Conservation (phyloP, 2,329 filamentous ascomycete genomes). For the Alternaria gansuensis region DNA sequence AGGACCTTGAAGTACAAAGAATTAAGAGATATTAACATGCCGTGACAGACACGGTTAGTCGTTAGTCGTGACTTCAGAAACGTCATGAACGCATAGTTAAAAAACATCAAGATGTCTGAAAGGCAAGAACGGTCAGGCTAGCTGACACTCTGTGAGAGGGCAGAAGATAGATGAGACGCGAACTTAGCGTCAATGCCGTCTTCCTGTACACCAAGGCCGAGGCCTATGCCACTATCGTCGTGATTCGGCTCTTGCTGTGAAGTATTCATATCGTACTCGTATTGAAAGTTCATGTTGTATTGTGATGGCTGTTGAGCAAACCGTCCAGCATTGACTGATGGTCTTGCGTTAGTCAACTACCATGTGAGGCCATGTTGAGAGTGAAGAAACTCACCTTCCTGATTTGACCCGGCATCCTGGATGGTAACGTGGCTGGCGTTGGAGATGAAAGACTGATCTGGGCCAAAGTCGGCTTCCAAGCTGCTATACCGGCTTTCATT, state of each 20-base stretch:
- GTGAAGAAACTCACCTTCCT: slow-evolving; percentile 44
- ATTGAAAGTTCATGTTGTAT: slow-evolving; percentile 48
- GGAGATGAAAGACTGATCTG: slow-evolving; percentile 47
- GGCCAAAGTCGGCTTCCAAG: slow-evolving; percentile 49
- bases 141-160: slow-evolving; percentile 36
- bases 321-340: slow-evolving; percentile 47
- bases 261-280: slow-evolving; percentile 44
- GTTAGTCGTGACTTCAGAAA: slow-evolving; percentile 23
- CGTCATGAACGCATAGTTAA: slow-evolving; percentile 15
- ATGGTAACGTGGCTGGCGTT: slow-evolving; percentile 36
- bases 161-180: slow-evolving; percentile 36
- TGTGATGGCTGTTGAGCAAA: slow-evolving; percentile 42
- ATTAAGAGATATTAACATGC: slow-evolving; percentile 20
- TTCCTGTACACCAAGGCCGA: slow-evolving; percentile 47
- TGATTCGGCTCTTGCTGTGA: slow-evolving; percentile 46
- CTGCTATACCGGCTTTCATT: slow-evolving; percentile 53
- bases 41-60: slow-evolving; percentile 17
- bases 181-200: slow-evolving; percentile 51
- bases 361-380: slow-evolving; percentile 18
- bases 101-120: slow-evolving; percentile 19
- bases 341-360: slow-evolving; percentile 50
- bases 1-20: slow-evolving; percentile 13
- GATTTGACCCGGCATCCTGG: slow-evolving; percentile 34
- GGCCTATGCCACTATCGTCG: slow-evolving; percentile 50
- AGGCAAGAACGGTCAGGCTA: slow-evolving; percentile 18